Percentiles rank a stretch among this genome's conserved stretches.
These are phyloP conservation scores for Suillus fuscotomentosus DNA, from an alignment of 768 basidiomycete species.

Conservation along the genomic window DNA sequence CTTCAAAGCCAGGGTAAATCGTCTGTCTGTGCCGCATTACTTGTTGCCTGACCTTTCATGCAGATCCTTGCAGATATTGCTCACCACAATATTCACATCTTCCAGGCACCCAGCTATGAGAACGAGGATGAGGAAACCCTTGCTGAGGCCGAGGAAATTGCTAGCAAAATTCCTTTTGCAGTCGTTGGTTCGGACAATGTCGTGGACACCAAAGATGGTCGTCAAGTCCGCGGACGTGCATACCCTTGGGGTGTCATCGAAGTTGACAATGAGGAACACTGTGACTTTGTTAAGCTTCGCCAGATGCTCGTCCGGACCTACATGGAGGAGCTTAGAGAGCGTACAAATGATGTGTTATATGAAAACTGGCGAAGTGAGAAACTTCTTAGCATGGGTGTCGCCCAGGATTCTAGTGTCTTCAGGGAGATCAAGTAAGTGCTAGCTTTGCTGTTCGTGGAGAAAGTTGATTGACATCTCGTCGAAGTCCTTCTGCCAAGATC, in stretches of 20 bases:
- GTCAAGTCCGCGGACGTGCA: slow-evolving; percentile 88
- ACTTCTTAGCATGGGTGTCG: slow-evolving; percentile 94
- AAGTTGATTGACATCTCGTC: slow-evolving; percentile 16
- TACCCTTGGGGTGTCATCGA: slow-evolving; percentile 99
- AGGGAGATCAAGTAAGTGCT: slow-evolving; percentile 94
- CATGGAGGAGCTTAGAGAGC: slow-evolving; percentile 98
- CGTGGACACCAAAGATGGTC: slow-evolving; percentile 82
- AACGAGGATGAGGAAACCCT: slow-evolving; percentile 99
- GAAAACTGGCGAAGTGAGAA: slow-evolving; percentile 99
- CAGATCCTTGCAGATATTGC: slow-evolving; percentile 93
- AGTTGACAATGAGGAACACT: slow-evolving; percentile 99
- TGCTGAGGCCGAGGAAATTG: slow-evolving; percentile 96
- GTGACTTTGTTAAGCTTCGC: slow-evolving; percentile 98
- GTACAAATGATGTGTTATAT: slow-evolving; percentile 93
- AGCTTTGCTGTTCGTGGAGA: background rate
- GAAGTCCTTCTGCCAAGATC: slow-evolving; percentile 90
- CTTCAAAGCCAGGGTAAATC: slow-evolving; percentile 87
- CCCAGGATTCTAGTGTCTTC: slow-evolving; percentile 97
- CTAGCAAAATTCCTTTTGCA: slow-evolving; percentile 97
- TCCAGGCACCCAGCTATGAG: slow-evolving; percentile 96
- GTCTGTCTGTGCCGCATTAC: background rate
- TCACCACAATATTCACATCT: slow-evolving; percentile 95
- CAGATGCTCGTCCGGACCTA: slow-evolving; percentile 99
- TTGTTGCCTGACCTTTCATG: slow-evolving; percentile 6
- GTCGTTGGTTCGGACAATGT: slow-evolving; percentile 91